Base-by-base conservation (phyloP, 345 rosid genomes). In the Eucalyptus leucophloia region DNA sequence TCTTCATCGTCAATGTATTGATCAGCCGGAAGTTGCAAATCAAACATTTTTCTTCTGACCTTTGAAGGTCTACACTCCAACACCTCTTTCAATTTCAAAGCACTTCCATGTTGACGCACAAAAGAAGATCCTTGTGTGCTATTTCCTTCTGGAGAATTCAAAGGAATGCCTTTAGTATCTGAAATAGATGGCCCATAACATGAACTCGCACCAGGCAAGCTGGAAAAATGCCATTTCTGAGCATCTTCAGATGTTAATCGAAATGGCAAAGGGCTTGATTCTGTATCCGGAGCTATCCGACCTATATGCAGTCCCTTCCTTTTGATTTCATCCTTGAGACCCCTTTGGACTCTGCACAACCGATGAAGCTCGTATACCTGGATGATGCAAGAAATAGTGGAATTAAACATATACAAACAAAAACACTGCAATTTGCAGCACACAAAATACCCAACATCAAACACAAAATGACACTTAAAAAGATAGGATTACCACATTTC, bases 21-120 rank as follows among this genome's bases (percentile, higher is more conserved):
- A 83, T 96, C 97, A 1, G 97, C 98, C 8, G 99, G 98, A 88
- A 95, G 97, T 88, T 93, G 98, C 92, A 97, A 98, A 93, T 98
- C 99, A 87, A 96, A 91, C 95, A 95, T 93, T 91, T 89, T 95
- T 92, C 95, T 96, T 93, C 98, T 91, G 89, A 94, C 94, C 91
- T 96, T 97, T 50, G 93, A 72, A 47, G 99, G 98, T 91, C 98
- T 94, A 88, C 95, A 93, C 88, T 95, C 96, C 49, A 95, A 72
- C 87, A 95, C 92, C 88, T 96, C 96, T 62, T 90, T 82, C 28
- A 92, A 94, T 93, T 95, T 96, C 83, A 94, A 93, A 88, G 92
- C 87, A 90, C 87, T 89, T 26, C 95, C 97, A 85, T 94, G 96
- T 88, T 91, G 95, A 45, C 91, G 92, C 82, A 93, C 93, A 92